Percentiles rank a stretch among this genome's conserved stretches.
Evolutionary conservation across 768 basidiomycete genomes (phyloP).

Genomic region (Psilocybe cyanescens): DNA sequence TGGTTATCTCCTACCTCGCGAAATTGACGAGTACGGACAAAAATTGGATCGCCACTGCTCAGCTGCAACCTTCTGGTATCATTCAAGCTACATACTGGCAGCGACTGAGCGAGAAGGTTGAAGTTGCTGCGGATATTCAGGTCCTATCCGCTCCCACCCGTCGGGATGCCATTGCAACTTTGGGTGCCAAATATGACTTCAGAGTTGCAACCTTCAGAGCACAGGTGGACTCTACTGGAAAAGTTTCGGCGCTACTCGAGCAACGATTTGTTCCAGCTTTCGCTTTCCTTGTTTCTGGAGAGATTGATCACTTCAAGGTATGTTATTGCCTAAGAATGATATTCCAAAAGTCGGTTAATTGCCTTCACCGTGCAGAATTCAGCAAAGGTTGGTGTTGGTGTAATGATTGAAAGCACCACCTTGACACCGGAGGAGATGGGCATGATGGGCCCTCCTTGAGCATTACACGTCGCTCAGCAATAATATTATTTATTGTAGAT

Average conservation of each 20-base stretch:
- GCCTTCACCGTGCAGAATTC: conserved; percentile 61
- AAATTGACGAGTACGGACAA: conserved; percentile 75
- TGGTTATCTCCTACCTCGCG: conserved; percentile 76
- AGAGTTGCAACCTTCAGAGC: conserved; percentile 93
- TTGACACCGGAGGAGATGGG: conserved; percentile 88
- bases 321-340: conserved; percentile 14
- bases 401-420: conserved; percentile 92
- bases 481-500: conserved; percentile 24
- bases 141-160: conserved; percentile 77
- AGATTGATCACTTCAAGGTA: conserved; percentile 99
- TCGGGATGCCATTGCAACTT: conserved; percentile 89
- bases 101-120: conserved; percentile 92
- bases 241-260: conserved; percentile 93
- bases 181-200: conserved; percentile 97
- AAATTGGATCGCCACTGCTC: conserved; percentile 93
- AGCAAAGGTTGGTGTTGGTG: conserved; percentile 94
- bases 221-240: conserved; percentile 93
- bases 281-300: conserved; percentile 91
- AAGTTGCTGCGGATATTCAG: conserved; percentile 94
- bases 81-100: conserved; percentile 97
- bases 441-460: conserved; percentile 52
- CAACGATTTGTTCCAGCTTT: conserved; percentile 96
- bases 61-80: conserved; percentile 80
- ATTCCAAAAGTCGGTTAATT: conserved; percentile 4
- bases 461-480: conserved; percentile 20